Evolutionary conservation across 768 basidiomycete genomes (phyloP).

Genomic region (Boletus reticuloceps): DNA sequence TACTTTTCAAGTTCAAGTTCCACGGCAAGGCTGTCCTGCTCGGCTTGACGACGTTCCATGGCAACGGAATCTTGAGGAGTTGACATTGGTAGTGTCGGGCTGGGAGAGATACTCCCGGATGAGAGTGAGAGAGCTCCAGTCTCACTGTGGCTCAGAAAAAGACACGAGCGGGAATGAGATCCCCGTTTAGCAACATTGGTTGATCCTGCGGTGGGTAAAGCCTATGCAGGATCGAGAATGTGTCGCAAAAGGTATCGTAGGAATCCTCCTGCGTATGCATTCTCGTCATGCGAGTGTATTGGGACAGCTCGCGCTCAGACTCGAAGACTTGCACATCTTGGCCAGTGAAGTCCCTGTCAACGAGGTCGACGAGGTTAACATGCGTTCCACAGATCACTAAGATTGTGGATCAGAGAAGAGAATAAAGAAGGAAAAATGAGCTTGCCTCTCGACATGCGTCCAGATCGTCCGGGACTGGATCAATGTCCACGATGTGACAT

Average conservation of each 20-base stretch:
- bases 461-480: conserved; percentile 6
- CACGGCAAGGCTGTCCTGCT: too few relatives aligned
- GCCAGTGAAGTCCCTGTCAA: conserved; percentile 7
- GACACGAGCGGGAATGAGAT: conserved; percentile 3
- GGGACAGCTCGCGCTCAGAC: conserved; percentile 6
- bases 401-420: background rate
- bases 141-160: background rate
- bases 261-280: conserved; percentile 15
- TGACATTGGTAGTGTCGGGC: too few relatives aligned
- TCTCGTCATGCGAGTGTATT: conserved; percentile 6
- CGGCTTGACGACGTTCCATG: too few relatives aligned
- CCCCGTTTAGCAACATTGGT: conserved; percentile 11
- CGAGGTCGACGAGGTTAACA: conserved; percentile 22
- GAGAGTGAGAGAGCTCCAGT: too few relatives aligned
- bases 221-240: conserved; percentile 36
- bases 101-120: too few relatives aligned
- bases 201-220: background rate
- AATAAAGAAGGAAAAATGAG: too few relatives aligned
- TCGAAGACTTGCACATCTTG: background rate
- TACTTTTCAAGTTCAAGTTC: too few relatives aligned
- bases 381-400: background rate
- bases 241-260: conserved; percentile 14
- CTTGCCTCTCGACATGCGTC: conserved; percentile 11
- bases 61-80: too few relatives aligned
- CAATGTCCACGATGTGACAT: conserved; percentile 1